Conservation (phyloP, 345 rosid genomes). For the Anacardium occidentale region DNA sequence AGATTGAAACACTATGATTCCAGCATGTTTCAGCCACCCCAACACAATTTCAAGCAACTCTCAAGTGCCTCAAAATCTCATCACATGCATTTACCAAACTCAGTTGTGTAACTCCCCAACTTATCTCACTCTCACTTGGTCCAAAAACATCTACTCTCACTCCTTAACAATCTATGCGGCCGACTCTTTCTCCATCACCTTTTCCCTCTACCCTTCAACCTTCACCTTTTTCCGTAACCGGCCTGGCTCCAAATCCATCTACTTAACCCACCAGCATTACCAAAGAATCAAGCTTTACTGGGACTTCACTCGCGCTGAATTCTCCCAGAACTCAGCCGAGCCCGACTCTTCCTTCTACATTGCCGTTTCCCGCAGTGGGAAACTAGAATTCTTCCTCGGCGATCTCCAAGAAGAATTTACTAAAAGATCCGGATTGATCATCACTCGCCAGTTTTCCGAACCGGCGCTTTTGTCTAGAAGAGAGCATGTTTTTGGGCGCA, state of each 20-base stretch:
- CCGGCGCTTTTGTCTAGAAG: conserved; percentile 40
- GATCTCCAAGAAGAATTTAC: conserved; percentile 38
- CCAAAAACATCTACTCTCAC: conserved; percentile 43
- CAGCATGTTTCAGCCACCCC: conserved; percentile 50
- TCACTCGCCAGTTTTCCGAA: conserved; percentile 24
- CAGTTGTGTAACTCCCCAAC: conserved; percentile 40
- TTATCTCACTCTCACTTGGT: conserved; percentile 52
- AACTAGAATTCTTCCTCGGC: conserved; percentile 46
- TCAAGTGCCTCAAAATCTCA: conserved; percentile 46
- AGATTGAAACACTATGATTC: conserved; percentile 38
- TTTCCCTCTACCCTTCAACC: conserved; percentile 41
- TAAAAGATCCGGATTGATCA: conserved; percentile 33
- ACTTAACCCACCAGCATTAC: conserved; percentile 36
- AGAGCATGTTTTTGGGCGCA: conserved; percentile 52
- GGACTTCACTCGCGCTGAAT: conserved; percentile 52
- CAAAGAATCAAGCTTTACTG: conserved; percentile 51
- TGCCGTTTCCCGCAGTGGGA: conserved; percentile 42
- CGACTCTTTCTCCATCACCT: conserved; percentile 47
- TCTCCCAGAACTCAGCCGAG: conserved; percentile 48
- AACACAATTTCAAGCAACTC: conserved; percentile 29
- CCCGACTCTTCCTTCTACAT: conserved; percentile 48
- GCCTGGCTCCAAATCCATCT: conserved; percentile 52
- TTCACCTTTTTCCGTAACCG: conserved; percentile 48
- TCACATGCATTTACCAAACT: conserved; percentile 47
- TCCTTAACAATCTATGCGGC: conserved; percentile 47